A percentile compares a stretch with the other conserved stretches of the same genome.
phyloP scores from a whole-genome alignment of 352 stramenopile species.

The Phytophthora citrophthora region DNA sequence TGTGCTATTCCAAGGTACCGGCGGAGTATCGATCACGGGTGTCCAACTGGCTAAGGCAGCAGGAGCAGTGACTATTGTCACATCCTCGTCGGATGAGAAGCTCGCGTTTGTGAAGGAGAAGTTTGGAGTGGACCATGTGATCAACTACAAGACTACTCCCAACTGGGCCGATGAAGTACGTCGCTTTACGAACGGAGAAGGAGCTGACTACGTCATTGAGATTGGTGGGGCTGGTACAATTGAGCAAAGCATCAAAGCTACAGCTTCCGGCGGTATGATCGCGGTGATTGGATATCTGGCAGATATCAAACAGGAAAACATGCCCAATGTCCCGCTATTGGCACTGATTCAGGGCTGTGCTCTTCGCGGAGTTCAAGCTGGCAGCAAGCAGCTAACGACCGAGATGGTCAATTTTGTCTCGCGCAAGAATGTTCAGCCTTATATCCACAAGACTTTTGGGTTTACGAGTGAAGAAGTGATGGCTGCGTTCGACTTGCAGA shows the following conservation, averaged over 20 bases:
- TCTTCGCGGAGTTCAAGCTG: conserved; percentile 29
- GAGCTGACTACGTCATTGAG: conserved; percentile 44
- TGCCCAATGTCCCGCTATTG: conserved; percentile 35
- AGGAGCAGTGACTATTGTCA: conserved; percentile 40
- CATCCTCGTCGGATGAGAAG: conserved; percentile 35
- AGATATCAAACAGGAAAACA: conserved; percentile 34
- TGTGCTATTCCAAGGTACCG: conserved; percentile 36
- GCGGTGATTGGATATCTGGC: conserved; percentile 36
- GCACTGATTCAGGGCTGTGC: conserved; percentile 28
- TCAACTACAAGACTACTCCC: conserved; percentile 42
- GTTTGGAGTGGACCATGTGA: conserved; percentile 34
- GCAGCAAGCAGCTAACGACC: conserved; percentile 28
- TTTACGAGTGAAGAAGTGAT: conserved; percentile 29
- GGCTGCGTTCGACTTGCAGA: conserved; percentile 34
- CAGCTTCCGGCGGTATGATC: conserved; percentile 34
- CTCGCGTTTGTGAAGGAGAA: conserved; percentile 35
- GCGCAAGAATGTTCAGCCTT: conserved; percentile 28
- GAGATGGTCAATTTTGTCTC: conserved; percentile 35
- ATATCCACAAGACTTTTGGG: conserved; percentile 36
- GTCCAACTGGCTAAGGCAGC: conserved; percentile 39
- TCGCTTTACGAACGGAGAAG: conserved; percentile 25
- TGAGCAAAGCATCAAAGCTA: conserved; percentile 38
- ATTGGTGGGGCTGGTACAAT: conserved; percentile 45
- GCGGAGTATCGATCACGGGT: conserved; percentile 37
- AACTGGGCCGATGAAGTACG: conserved; percentile 38